phyloP scores from a whole-genome alignment of 1,284 basidiomycete genomes.

The Cutaneotrichosporon sp. region DNA sequence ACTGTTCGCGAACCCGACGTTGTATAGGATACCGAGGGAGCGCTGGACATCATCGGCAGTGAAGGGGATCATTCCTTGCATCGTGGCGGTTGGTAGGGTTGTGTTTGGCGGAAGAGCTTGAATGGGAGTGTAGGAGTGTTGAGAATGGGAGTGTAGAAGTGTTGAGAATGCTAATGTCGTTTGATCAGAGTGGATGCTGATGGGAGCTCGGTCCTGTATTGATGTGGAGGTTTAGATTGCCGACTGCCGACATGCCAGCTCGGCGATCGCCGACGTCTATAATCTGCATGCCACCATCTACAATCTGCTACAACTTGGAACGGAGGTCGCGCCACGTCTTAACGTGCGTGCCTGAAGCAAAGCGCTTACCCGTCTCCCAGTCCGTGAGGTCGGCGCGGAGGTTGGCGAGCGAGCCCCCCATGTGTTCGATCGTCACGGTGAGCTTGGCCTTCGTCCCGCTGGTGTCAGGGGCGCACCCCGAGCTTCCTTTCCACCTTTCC shows the following conservation, averaged over 20 bases:
- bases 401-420: constrained; percentile 17
- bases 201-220: no score
- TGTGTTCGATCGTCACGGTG: constrained; percentile 17
- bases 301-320: not conserved
- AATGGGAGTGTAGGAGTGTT: no score
- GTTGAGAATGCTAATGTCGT: no score
- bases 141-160: no score
- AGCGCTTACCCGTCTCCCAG: constrained; percentile 27
- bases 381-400: constrained; percentile 17
- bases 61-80: constrained; percentile 1
- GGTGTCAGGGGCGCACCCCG: not conserved
- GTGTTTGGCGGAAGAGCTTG: not conserved
- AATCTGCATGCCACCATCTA: not conserved
- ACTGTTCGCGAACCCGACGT: not conserved
- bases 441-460: constrained; percentile 17
- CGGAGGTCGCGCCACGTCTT: constrained; percentile 29
- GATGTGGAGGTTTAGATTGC: no score
- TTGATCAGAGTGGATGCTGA: no score
- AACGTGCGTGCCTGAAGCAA: constrained; percentile 31
- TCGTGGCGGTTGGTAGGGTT: not conserved
- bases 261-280: not conserved
- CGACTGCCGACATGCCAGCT: not conserved
- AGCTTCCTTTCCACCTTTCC: not conserved
- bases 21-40: not conserved
- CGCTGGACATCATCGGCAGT: not conserved